Percentiles rank a stretch among this genome's conserved stretches.
These are phyloP conservation scores for Amphirosellinia nigrospora DNA, from an alignment of 495 filamentous ascomycete genomes.

Conservation along the genomic window DNA sequence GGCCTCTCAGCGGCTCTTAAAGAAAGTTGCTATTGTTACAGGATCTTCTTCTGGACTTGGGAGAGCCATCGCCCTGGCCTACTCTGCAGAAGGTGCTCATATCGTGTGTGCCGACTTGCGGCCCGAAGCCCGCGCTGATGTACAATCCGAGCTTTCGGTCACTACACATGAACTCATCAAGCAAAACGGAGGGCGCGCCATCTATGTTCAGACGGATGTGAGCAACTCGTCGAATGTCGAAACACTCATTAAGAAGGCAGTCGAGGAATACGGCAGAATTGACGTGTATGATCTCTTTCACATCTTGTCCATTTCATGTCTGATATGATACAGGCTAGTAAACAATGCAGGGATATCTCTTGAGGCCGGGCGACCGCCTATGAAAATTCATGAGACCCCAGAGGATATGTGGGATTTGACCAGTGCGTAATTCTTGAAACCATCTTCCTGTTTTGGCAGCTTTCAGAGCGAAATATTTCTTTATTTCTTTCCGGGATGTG, in stretches of 20 bases:
- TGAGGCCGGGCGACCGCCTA: neutral
- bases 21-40: neutral
- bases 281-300: neutral
- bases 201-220: neutral
- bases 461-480: no score
- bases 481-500: no score
- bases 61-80: neutral
- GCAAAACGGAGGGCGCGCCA: neutral
- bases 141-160: neutral
- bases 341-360: neutral
- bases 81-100: neutral
- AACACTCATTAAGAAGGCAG: neutral
- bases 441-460: no score
- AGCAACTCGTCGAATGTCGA: neutral
- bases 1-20: neutral
- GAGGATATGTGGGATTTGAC: neutral
- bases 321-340: neutral
- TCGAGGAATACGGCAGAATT: neutral
- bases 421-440: no score
- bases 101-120: neutral
- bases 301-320: neutral
- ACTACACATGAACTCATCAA: neutral
- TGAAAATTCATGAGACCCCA: neutral
- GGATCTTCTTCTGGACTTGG: neutral
- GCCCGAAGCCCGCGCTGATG: neutral